Percentiles rank a stretch among this genome's conserved stretches.
These are phyloP conservation scores for Exophiala oligosperma DNA, from an alignment of 2,329 filamentous ascomycete species.

Conservation along the genomic window DNA sequence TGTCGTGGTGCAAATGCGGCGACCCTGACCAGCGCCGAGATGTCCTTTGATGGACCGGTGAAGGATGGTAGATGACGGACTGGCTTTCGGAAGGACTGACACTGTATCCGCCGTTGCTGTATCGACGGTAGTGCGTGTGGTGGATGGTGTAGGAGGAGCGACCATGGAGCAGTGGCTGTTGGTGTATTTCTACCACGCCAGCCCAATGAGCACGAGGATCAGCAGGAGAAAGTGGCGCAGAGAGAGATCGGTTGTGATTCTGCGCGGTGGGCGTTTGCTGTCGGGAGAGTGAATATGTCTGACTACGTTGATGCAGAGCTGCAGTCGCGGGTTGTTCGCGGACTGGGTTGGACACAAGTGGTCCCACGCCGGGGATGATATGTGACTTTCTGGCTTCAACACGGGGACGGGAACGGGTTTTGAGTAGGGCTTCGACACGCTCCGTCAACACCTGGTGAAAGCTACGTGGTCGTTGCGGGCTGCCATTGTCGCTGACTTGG, in stretches of 20 bases:
- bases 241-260: conserved; percentile 23
- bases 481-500: conserved; percentile 15
- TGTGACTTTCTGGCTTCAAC: conserved; percentile 28
- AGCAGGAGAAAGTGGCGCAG: conserved; percentile 35
- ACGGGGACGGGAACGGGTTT: conserved; percentile 15
- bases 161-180: conserved; percentile 15
- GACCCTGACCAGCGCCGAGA: conserved; percentile 46
- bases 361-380: conserved; percentile 26
- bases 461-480: conserved; percentile 9
- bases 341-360: conserved; percentile 28
- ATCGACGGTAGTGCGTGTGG: conserved; percentile 30
- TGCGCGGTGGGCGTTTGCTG: background rate
- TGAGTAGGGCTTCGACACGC: conserved; percentile 14
- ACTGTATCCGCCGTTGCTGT: conserved; percentile 45
- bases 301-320: conserved; percentile 9
- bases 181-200: conserved; percentile 29
- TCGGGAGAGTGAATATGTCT: conserved; percentile 13
- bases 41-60: background rate
- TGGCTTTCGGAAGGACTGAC: conserved; percentile 25
- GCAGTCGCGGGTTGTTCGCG: conserved; percentile 14
- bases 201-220: conserved; percentile 48
- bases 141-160: conserved; percentile 21
- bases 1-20: conserved; percentile 68
- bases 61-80: conserved; percentile 40
- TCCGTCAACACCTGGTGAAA: conserved; percentile 19